Evolutionary conservation across 2,329 filamentous ascomycete species (phyloP).

Genomic region (Thelonectria blattea): DNA sequence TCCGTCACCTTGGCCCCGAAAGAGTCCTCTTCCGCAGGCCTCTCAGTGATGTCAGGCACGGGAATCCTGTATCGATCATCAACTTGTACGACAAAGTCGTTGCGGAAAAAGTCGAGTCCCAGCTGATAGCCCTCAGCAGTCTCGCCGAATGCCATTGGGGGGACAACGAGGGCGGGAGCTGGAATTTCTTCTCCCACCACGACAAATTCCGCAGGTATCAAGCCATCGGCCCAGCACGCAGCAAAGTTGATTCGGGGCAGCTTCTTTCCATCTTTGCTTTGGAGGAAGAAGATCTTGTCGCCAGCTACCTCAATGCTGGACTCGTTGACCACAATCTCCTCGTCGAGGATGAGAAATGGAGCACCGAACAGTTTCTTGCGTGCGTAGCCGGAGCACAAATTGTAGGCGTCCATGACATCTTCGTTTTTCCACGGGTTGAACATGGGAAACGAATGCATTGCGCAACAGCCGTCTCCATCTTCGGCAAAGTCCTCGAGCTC

Average conservation of each 20-base stretch:
- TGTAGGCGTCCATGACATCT: constrained; percentile 2
- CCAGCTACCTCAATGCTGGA: background rate
- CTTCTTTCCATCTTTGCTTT: background rate
- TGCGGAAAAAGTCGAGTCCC: constrained; percentile 15
- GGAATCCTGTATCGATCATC: background rate
- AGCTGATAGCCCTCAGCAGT: background rate
- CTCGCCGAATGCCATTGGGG: constrained; percentile 6
- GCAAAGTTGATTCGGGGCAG: constrained; percentile 6
- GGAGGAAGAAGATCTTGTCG: constrained; percentile 6
- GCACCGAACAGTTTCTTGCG: constrained; percentile 3
- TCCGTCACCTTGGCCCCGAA: background rate
- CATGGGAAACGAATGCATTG: constrained; percentile 14
- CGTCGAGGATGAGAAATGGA: constrained; percentile 4
- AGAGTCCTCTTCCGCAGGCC: background rate
- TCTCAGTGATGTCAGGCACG: constrained; percentile 7
- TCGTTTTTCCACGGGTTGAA: constrained; percentile 17
- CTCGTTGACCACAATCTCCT: constrained; percentile 11
- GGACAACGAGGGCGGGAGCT: constrained; percentile 1
- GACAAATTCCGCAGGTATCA: constrained; percentile 1
- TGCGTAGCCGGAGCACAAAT: constrained; percentile 1
- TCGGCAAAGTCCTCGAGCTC: constrained; percentile 3
- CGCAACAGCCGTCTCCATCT: constrained; percentile 14
- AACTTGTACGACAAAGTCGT: constrained; percentile 10
- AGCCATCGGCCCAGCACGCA: constrained; percentile 2
- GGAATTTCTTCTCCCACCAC: background rate